A percentile compares a stretch with the other conserved stretches of the same genome.
Conservation (phyloP, 2,329 filamentous ascomycete genomes). For the Ophiosphaerella narmari region DNA sequence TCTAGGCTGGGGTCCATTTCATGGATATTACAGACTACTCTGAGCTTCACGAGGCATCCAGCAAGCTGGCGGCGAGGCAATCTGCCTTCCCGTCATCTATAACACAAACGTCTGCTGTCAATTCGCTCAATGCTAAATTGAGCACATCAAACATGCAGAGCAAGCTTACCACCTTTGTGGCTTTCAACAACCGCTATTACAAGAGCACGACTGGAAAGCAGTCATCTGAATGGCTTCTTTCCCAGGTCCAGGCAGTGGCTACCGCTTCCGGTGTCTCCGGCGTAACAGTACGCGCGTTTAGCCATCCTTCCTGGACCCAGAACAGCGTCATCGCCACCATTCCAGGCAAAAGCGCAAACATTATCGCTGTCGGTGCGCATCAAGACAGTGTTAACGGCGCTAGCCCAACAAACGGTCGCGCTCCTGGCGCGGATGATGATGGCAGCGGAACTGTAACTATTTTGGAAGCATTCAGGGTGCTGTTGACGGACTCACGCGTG, state of each 20-base stretch:
- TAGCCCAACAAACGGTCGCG: slow-evolving; percentile 76
- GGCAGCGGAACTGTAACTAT: slow-evolving; percentile 88
- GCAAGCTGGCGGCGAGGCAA: slow-evolving; percentile 1
- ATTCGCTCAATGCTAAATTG: slow-evolving; percentile 21
- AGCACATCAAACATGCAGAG: slow-evolving; percentile 23
- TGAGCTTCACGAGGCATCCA: slow-evolving; percentile 12
- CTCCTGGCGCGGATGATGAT: slow-evolving; percentile 91
- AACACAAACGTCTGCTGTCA: slow-evolving; percentile 16
- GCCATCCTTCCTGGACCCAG: slow-evolving; percentile 77
- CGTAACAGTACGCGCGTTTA: slow-evolving; percentile 73
- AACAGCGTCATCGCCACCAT: slow-evolving; percentile 88
- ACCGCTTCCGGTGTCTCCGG: slow-evolving; percentile 69
- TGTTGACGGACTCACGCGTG: slow-evolving; percentile 72
- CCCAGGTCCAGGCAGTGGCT: slow-evolving; percentile 72
- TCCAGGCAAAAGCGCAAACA: slow-evolving; percentile 79
- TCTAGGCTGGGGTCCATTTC: slow-evolving; percentile 41
- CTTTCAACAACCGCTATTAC: slow-evolving; percentile 32
- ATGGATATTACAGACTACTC: slow-evolving; percentile 31
- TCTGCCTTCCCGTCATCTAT: slow-evolving; percentile 18
- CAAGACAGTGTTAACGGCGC: slow-evolving; percentile 94
- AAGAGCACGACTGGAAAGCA: slow-evolving; percentile 62
- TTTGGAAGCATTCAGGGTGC: slow-evolving; percentile 80
- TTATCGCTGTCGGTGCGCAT: slow-evolving; percentile 84
- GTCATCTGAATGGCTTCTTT: slow-evolving; percentile 83
- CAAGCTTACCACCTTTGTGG: slow-evolving; percentile 22